These are phyloP conservation scores for Colletotrichum sp. DNA, from an alignment of 2,329 filamentous ascomycete genomes.

Conservation along the genomic window DNA sequence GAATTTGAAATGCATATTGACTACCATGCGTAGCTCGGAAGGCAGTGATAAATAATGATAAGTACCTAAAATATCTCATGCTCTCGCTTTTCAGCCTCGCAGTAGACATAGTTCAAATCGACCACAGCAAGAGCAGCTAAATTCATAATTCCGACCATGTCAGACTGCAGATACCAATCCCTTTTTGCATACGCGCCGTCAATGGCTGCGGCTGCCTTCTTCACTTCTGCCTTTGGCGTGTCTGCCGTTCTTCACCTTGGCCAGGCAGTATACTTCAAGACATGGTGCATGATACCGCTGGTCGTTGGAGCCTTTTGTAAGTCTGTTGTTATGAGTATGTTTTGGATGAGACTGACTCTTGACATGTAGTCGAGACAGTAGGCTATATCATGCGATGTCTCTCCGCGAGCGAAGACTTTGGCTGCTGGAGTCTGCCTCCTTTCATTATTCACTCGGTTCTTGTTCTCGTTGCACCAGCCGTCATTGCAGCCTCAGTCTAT, in stretches of 20 bases:
- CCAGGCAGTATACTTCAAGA: background rate
- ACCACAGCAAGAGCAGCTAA: background rate
- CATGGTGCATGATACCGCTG: background rate
- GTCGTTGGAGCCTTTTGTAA: background rate
- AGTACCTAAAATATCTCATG: background rate
- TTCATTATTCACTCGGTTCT: background rate
- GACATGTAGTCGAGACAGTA: background rate
- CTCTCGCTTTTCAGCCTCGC: background rate
- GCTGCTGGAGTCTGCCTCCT: background rate
- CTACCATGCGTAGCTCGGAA: rapidly evolving
- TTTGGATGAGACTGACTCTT: rapidly evolving
- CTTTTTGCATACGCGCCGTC: background rate
- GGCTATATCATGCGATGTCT: background rate
- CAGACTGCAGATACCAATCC: background rate
- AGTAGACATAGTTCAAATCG: rapidly evolving
- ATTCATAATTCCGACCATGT: background rate
- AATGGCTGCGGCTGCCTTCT: background rate
- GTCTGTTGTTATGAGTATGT: background rate
- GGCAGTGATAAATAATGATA: rapidly evolving
- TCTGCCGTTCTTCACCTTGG: background rate
- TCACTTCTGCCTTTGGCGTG: background rate
- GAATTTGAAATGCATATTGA: rapidly evolving
- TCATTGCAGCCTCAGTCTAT: background rate
- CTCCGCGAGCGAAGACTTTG: background rate
- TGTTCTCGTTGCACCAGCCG: background rate